Base-by-base conservation (phyloP, 768 basidiomycete species). In the Leucosporidium yakuticum region DNA sequence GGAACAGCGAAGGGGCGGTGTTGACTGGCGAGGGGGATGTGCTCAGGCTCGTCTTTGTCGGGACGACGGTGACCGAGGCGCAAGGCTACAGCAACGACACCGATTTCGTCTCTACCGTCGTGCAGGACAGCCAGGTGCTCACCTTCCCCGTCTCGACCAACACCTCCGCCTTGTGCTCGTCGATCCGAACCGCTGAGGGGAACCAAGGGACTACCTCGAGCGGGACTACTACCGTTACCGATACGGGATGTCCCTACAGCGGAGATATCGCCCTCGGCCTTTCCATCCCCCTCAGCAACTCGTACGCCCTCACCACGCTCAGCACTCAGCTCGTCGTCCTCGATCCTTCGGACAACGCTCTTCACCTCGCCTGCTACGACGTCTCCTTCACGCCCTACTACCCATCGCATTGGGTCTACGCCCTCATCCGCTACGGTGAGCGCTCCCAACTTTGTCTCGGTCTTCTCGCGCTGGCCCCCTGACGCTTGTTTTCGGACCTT, bases 241-340 rank as follows among this genome's bases (percentile, higher is more conserved):
- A 87, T 75, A 66, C 73, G 17, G 74, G 74, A 2, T 98, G 95
- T 76, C 92, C 94, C 19, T 81, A 96, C 67, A 76, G 82, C 7
- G 95, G 95, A 1, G 84, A 85, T 2, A 87, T 96, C 74, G 94
- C 87, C 2, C 85, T 98, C 76, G 85, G 90, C 29, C 81, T 90
- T 17, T 74, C 76, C 14, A 83, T 87, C 23, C 85, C 91, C 50
- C 86, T 86, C 8, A 82, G 84, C 47, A 74, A 80, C 54, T 81
- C 84, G 67, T 88, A 88, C 76, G 84, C 86, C 21, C 82, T 98
- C 54, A 90, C 89, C 19, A 94, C 94, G 15, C 83, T 95, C 64
- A 83, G 84, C 69, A 96, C 94, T 2, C 86, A 86, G 27, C 79
- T 99, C 29, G 87, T 90, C 56, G 88, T 93, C 12, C 88, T 98